These are phyloP conservation scores for Cucumis cinereus DNA, from an alignment of 306 rosid genomes.

Conservation along the genomic window DNA sequence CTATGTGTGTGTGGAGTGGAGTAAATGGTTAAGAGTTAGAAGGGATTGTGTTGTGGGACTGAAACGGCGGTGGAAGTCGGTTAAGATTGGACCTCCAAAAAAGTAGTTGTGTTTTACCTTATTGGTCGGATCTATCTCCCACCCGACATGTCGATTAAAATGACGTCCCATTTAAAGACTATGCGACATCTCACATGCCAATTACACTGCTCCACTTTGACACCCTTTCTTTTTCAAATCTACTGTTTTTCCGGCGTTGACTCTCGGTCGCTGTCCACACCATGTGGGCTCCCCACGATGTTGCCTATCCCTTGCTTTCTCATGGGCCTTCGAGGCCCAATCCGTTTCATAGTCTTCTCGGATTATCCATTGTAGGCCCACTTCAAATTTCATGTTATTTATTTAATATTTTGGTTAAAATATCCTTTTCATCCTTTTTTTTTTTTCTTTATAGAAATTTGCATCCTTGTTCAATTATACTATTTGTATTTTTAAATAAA, in stretches of 20 bases:
- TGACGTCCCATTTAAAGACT: slow-evolving; percentile 1
- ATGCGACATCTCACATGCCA: slow-evolving; percentile 3
- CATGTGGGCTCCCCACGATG: background rate
- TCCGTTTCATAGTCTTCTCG: background rate
- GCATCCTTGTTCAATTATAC: too few species aligned
- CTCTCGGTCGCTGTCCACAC: background rate
- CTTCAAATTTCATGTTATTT: background rate
- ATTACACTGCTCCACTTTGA: background rate
- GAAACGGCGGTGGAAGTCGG: background rate
- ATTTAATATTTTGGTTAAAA: too few species aligned
- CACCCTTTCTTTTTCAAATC: background rate
- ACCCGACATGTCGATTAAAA: slow-evolving; percentile 6
- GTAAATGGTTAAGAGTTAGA: background rate
- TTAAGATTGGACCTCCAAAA: background rate
- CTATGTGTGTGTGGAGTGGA: background rate
- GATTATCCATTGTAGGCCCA: background rate
- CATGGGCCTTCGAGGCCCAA: background rate
- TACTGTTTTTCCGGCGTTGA: slow-evolving; percentile 1
- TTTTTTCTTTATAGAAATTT: too few species aligned
- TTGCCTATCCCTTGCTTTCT: background rate
- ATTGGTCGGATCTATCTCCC: background rate
- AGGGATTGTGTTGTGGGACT: background rate
- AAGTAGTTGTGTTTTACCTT: background rate
- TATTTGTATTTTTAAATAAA: too few species aligned
- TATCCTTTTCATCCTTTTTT: too few species aligned